Evolutionary conservation across 2,329 filamentous ascomycete genomes (phyloP).

Genomic region (Cordyceps javanica): DNA sequence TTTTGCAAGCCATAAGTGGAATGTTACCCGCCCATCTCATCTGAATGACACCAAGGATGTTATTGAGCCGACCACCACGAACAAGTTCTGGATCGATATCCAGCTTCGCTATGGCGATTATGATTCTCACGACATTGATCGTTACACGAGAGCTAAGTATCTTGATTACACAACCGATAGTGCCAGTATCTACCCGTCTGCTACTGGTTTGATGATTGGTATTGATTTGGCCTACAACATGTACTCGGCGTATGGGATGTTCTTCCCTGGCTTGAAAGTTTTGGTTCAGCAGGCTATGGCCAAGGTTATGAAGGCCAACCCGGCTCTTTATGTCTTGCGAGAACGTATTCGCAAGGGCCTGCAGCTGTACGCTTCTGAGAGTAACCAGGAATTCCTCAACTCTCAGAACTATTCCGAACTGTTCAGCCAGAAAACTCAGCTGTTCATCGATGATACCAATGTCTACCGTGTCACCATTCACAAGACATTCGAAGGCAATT

Average conservation of each 20-base stretch:
- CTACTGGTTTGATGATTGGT: constrained; percentile 94
- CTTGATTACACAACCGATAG: constrained; percentile 98
- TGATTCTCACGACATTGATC: constrained; percentile 97
- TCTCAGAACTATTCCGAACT: constrained; percentile 99
- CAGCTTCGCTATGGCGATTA: constrained; percentile 97
- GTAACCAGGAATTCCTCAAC: constrained; percentile 98
- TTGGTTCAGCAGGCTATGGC: constrained; percentile 97
- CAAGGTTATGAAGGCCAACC: constrained; percentile 99
- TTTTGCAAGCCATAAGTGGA: constrained; percentile 98
- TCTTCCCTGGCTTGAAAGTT: constrained; percentile 95
- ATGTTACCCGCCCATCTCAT: constrained; percentile 86
- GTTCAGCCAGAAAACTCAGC: constrained; percentile 97
- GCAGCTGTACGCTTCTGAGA: constrained; percentile 95
- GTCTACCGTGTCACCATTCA: constrained; percentile 99
- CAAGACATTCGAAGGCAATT: constrained; percentile 98
- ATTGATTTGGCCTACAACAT: constrained; percentile 97
- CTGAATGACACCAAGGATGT: constrained; percentile 95
- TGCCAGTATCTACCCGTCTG: constrained; percentile 96
- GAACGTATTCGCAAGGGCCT: constrained; percentile 98
- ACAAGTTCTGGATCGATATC: constrained; percentile 99
- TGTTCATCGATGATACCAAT: constrained; percentile 99
- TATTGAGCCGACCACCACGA: constrained; percentile 88
- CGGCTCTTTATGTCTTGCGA: constrained; percentile 88
- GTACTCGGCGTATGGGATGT: constrained; percentile 96
- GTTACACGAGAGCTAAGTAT: constrained; percentile 96